A percentile compares a stretch with the other conserved stretches of the same genome.
Evolutionary conservation across 345 rosid genomes (phyloP).

Genomic region (Salix exigua): DNA sequence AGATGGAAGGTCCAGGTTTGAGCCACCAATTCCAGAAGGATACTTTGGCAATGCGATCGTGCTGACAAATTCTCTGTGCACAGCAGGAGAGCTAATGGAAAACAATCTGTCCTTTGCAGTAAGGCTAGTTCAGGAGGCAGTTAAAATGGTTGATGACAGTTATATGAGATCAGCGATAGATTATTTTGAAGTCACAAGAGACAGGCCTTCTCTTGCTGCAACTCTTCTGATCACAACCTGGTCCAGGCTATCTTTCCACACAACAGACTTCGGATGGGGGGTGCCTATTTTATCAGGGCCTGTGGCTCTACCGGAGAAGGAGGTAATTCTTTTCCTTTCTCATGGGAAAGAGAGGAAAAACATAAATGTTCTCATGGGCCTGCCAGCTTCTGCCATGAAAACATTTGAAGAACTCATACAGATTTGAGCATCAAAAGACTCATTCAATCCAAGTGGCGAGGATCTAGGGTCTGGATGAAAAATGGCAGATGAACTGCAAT

Average conservation of each 20-base stretch:
- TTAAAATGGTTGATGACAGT: constrained; percentile 56
- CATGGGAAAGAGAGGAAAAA: constrained; percentile 55
- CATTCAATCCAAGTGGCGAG: not conserved
- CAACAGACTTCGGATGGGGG: constrained; percentile 92
- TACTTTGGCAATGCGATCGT: constrained; percentile 78
- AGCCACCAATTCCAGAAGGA: constrained; percentile 61
- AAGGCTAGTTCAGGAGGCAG: constrained; percentile 53
- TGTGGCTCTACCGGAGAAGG: constrained; percentile 82
- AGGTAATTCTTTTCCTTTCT: constrained; percentile 70
- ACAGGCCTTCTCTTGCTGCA: constrained; percentile 73
- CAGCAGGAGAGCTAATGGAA: constrained; percentile 59
- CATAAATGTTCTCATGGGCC: constrained; percentile 71
- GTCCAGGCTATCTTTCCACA: constrained; percentile 71
- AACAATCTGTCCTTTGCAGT: constrained; percentile 52
- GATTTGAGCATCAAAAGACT: constrained; percentile 23
- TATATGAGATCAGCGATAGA: constrained; percentile 88
- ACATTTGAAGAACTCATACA: constrained; percentile 56
- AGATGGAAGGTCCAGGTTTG: constrained; percentile 67
- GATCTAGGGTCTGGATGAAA: not conserved
- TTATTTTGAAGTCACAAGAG: constrained; percentile 74
- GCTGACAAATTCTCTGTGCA: constrained; percentile 51
- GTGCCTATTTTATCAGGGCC: constrained; percentile 72
- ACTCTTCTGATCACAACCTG: constrained; percentile 81
- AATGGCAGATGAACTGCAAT: no score
- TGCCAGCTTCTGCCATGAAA: constrained; percentile 75